These are phyloP conservation scores for Centella asiatica DNA, from an alignment of 129 eudicot species.

Conservation along the genomic window DNA sequence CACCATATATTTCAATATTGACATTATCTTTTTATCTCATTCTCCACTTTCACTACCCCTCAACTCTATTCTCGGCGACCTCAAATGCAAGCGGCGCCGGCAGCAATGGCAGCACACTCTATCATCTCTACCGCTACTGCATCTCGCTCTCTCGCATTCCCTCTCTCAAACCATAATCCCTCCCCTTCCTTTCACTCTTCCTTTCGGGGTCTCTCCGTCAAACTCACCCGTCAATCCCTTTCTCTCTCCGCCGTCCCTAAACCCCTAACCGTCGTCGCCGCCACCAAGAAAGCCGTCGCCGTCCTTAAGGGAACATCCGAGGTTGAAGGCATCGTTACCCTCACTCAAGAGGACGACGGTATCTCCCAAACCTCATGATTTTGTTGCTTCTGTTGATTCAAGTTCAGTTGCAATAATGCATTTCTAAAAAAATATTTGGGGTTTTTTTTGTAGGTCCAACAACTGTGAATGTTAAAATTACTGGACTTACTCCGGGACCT, in stretches of 20 bases:
- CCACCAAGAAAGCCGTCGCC: conserved; percentile 83
- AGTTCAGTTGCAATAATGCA: not conserved
- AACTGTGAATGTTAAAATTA: conserved; percentile 69
- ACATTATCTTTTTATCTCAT: no score
- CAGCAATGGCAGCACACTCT: no score
- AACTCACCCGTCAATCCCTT: conserved; percentile 38
- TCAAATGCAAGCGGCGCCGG: no score
- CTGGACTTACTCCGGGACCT: conserved; percentile 78
- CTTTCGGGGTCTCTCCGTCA: conserved; percentile 50
- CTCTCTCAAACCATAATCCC: not conserved
- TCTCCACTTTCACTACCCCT: no score
- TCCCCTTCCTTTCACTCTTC: conserved; percentile 29
- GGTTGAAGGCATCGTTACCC: conserved; percentile 92
- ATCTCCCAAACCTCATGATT: no score
- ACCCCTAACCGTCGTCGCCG: conserved; percentile 69
- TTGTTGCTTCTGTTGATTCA: no score
- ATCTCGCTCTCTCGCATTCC: no score
- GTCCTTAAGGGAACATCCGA: conserved; percentile 78
- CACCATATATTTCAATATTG: no score
- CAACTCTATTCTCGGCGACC: no score
- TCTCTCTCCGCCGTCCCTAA: conserved; percentile 37
- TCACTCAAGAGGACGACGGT: conserved; percentile 77
- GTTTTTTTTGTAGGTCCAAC: conserved; percentile 62
- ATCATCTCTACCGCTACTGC: no score
- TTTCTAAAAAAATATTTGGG: not conserved